Conservation (phyloP, 176 grass and related monocot species). For the Ampelocalamus luodianensis region DNA sequence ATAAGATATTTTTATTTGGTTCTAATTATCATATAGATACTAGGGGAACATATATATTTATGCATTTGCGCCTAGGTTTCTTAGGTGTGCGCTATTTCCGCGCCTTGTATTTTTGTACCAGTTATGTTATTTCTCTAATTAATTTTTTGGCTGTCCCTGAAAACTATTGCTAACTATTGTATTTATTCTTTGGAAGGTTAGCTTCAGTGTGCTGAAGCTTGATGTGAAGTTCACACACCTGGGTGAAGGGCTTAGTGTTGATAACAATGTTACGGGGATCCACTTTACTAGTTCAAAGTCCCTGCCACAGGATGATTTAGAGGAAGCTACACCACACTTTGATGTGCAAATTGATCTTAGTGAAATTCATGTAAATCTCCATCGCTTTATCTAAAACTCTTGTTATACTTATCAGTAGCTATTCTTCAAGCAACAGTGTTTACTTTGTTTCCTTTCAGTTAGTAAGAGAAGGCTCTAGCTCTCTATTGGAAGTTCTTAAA, state of each 20-base stretch:
- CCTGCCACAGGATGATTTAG: constrained; percentile 70
- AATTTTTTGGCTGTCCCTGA: not conserved
- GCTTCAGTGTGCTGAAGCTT: constrained; percentile 99
- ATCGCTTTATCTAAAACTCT: constrained; percentile 23
- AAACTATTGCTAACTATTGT: constrained; percentile 65
- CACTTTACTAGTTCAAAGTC: constrained; percentile 76
- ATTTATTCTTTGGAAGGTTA: constrained; percentile 99
- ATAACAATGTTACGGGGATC: constrained; percentile 90
- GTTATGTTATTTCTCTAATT: not conserved
- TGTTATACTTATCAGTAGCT: constrained; percentile 31
- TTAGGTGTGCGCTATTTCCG: no score
- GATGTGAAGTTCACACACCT: constrained; percentile 92
- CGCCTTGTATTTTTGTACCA: not conserved
- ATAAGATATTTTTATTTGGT: no score
- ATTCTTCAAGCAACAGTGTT: constrained; percentile 37
- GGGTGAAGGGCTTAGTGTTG: constrained; percentile 76
- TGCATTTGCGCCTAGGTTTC: no score
- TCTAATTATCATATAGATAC: no score
- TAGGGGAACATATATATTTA: no score
- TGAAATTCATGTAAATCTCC: constrained; percentile 88
- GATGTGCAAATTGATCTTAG: constrained; percentile 96
- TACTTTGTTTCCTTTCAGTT: constrained; percentile 69
- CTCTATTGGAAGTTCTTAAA: constrained; percentile 97
- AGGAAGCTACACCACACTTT: constrained; percentile 76
- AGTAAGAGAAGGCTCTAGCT: constrained; percentile 72